Evolutionary conservation across 176 grass and related monocot species (phyloP), one percentile per base, ranked within the genome.

Genomic region (Rhynchospora breviuscula): DNA sequence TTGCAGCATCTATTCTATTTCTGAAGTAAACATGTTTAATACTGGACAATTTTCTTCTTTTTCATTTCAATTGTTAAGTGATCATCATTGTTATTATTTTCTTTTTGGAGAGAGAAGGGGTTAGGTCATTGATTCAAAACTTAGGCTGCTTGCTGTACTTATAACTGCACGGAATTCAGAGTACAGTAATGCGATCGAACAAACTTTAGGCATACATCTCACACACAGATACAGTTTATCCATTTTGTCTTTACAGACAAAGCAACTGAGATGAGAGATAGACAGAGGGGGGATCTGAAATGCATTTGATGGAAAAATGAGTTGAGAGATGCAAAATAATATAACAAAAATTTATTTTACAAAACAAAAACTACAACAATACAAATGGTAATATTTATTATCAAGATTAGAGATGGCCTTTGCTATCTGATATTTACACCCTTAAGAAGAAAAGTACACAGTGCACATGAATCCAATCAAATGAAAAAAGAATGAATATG

Each of bases 341-440:
- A 47, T 47, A 11, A 44, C 40, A 49, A 49, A 48, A 12, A 10
- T 7, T 73, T 49, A 49, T 23, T 6, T 69, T 45, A 46, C 44
- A 72, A 21, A 40, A 40, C 4, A 40, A 40, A 40, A 40, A 40
- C 35, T 40, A 40, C 35, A 31, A 29, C 64, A 31, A 1, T 72
- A 72, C 68, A 72, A 10, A 40, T 40, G 35, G 35, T 40, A 40
- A 21, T 48, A 46, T 72, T 9, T 21, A 22, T 18, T 72, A n/a
- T 21, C 17, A 72, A 49, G 44, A 19, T 72, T 21, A 22, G 9
- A 49, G n/a, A 49, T 49, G 18, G 18, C 68, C 44, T 21, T 3
- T 70, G 18, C 44, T 48, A 48, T 72, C 40, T 72, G 44, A 48
- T 72, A 72, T 72, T 49, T 73, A 73, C 69, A 73, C 45, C 48